Evolutionary conservation across 257 asterid species (phyloP).

Genomic region (Solanum infundibuliforme): DNA sequence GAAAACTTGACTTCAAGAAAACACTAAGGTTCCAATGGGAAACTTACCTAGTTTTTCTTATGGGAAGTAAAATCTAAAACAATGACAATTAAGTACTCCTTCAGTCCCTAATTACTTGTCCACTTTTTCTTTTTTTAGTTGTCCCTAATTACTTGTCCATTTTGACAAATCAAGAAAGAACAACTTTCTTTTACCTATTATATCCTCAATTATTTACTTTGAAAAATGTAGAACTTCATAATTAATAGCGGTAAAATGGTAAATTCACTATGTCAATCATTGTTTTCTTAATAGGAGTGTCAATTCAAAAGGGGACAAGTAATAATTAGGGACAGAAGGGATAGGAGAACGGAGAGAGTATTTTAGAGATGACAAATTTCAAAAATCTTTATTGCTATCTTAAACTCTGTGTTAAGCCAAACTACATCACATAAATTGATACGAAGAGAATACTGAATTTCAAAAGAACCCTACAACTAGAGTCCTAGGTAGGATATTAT

Average conservation of each 20-base stretch:
- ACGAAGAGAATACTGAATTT: neutral
- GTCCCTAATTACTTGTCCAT: neutral
- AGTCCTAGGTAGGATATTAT: neutral
- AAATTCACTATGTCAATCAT: neutral
- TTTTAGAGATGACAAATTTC: neutral
- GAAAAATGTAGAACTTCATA: no score
- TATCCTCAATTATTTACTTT: neutral
- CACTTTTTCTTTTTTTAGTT: no score
- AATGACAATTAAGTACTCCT: neutral
- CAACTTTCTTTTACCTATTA: neutral
- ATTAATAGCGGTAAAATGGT: no score
- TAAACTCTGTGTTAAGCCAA: neutral
- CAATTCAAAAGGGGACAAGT: neutral
- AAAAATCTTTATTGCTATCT: no score
- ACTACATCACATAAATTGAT: neutral
- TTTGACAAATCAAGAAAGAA: neutral
- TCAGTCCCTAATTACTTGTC: no score
- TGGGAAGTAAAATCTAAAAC: neutral
- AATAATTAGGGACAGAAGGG: no score
- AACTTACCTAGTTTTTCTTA: neutral
- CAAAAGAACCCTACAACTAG: neutral
- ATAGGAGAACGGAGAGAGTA: neutral
- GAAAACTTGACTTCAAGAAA: neutral
- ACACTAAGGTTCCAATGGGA: neutral
- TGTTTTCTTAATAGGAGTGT: neutral